phyloP scores from a whole-genome alignment of 2,329 filamentous ascomycete genomes.

The Pseudocercospora fijiensis region DNA sequence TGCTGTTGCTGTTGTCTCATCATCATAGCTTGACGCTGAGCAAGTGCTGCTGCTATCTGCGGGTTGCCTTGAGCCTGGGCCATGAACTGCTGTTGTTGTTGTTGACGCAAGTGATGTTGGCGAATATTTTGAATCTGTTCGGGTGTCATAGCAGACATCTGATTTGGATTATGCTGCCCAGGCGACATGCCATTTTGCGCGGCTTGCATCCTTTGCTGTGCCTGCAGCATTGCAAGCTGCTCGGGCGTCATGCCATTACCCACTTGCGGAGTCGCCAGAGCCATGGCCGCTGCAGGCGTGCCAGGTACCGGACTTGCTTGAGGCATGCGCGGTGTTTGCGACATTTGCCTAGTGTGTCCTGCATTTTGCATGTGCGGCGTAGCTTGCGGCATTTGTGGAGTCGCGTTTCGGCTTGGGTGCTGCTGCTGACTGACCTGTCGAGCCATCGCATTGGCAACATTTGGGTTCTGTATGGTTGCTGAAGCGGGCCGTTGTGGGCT shows the following conservation, averaged over 20 bases:
- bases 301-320: slow-evolving; percentile 38
- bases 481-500: slow-evolving; percentile 68
- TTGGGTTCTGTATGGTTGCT: slow-evolving; percentile 52
- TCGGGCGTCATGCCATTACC: slow-evolving; percentile 32
- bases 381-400: slow-evolving; percentile 42
- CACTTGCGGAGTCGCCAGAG: slow-evolving; percentile 32
- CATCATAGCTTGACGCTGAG: slow-evolving; percentile 24
- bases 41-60: slow-evolving; percentile 29
- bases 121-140: slow-evolving; percentile 39
- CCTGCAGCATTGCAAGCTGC: slow-evolving; percentile 37
- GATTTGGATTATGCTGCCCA: slow-evolving; percentile 15
- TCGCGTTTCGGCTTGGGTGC: slow-evolving; percentile 37
- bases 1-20: slow-evolving; percentile 34
- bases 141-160: slow-evolving; percentile 30
- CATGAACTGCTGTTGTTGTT: slow-evolving; percentile 30
- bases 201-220: slow-evolving; percentile 36
- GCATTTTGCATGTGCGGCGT: slow-evolving; percentile 40
- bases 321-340: slow-evolving; percentile 39
- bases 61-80: slow-evolving; percentile 26
- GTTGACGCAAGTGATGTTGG: slow-evolving; percentile 33
- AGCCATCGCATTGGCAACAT: slow-evolving; percentile 35
- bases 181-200: slow-evolving; percentile 27
- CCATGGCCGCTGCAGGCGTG: slow-evolving; percentile 29
- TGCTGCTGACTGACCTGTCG: slow-evolving; percentile 42
- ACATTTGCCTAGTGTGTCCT: slow-evolving; percentile 39